Evolutionary conservation across 2,329 filamentous ascomycete species (phyloP), one percentile per base, ranked within the genome.

Genomic region (Ophiostoma pallidulum): DNA sequence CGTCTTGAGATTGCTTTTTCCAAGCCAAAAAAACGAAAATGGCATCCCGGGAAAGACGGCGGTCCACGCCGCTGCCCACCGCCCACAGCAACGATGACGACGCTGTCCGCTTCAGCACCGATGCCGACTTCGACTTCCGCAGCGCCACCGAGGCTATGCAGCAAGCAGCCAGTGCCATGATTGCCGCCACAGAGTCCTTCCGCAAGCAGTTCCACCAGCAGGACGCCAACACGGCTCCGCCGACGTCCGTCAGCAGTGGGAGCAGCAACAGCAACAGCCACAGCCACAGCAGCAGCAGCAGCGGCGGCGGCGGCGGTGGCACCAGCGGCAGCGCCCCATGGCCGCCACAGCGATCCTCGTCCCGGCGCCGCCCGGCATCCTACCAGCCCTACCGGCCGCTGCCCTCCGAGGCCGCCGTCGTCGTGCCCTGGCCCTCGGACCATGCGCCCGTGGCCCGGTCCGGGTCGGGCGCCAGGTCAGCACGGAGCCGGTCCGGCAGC

Each of bases 121-220:
- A 45, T 9, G 52, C 51, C 5, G 53, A 55, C 10, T 40, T 45
- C 18, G 56, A 57, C 24, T 47, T 60, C 9, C 53, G 53, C 29
- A 53, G 41, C 20, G 59, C 58, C 19, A 57, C 59, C 7, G 59
- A 60, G 37, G 59, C 60, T 13, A 59, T 62, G 58, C 55, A 60
- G 49, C 53, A 52, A 16, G 60, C 60, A 8, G 60, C 59, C 32
- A 54, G 60, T 33, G 59, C 58, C 39, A 61, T 62, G 58, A 53
- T 56, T 3, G 55, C 56, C 16, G 60, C 58, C 20, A 60, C 59
- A 4, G 58, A 59, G 40, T 58, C 60, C 8, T 59, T 61, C 37
- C 51, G 54, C 28, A 47, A 44, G 13, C 57, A 60, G 52, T 57
- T 57, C 31, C 50, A 52, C 13, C 48, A 54, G 16, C 38, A 53